Conservation (phyloP, 352 stramenopile species). For the Phytopythium cucurbitacearum region DNA sequence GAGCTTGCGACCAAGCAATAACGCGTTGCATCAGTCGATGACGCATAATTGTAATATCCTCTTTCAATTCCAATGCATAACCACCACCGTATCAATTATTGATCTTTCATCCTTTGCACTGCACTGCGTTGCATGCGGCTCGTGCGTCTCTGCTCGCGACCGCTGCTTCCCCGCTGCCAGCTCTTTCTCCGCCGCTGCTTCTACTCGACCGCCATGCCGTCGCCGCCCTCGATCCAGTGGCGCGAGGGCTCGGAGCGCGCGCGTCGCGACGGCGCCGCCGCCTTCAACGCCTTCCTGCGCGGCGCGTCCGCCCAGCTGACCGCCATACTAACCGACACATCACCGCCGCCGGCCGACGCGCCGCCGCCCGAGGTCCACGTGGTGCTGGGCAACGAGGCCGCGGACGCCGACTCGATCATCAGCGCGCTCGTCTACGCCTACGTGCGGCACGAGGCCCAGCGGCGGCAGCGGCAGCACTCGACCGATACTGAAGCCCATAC, state of each 20-base stretch:
- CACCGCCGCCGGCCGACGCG: not conserved
- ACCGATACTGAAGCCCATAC: not conserved
- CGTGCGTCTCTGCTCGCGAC: no score
- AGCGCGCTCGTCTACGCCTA: slow-evolving; percentile 71
- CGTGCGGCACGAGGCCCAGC: slow-evolving; percentile 18
- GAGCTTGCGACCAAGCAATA: no score
- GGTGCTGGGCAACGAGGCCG: slow-evolving; percentile 75
- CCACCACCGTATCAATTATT: no score
- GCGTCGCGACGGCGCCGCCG: slow-evolving; percentile 1
- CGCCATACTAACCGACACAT: not conserved
- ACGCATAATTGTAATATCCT: no score
- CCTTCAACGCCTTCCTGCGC: slow-evolving; percentile 23
- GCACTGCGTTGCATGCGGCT: no score
- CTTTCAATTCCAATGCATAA: no score
- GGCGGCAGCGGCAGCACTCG: not conserved
- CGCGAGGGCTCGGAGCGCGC: slow-evolving; percentile 3
- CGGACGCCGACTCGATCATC: slow-evolving; percentile 81
- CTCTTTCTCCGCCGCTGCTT: not conserved
- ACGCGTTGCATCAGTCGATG: no score
- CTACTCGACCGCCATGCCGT: not conserved
- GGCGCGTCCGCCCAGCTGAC: slow-evolving; percentile 9
- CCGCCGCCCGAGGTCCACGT: slow-evolving; percentile 32
- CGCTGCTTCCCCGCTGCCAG: not conserved
- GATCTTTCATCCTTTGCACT: no score
- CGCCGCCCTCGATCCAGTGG: slow-evolving; percentile 7